Base-by-base conservation (phyloP, 1,284 basidiomycete species). In the Apiotrichum laibachii region DNA sequence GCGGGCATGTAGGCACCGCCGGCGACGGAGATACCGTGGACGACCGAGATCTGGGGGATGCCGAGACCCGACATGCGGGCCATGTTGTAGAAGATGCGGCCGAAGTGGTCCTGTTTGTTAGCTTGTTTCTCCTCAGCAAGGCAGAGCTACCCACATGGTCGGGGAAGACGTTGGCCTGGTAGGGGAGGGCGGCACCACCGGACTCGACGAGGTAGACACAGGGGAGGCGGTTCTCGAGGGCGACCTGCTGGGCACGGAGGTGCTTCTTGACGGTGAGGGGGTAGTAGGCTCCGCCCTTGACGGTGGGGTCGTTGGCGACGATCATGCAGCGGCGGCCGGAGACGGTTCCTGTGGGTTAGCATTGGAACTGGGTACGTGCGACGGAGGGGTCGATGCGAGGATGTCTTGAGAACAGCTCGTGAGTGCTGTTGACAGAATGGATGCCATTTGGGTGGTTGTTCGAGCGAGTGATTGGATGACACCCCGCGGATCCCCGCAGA, bases 51-150 rank as follows among this genome's bases (percentile, higher is more conserved):
- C 77, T 97, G 92, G 0, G 92, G 92, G 45, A 96, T 92, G 4
- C 88, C 87, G 1, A 90, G 81, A 0, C 90, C 90, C 51, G 90
- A 93, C 88, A 95, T 67, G 66, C 79, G 59, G 61, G 88, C 92
- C 91, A 95, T 96, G 72, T 97, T 96, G 77, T 93, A 96, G 79
- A 97, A 97, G 73, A 97, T 96, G 15, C 92, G 84, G 11, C 93
- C 93, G 72, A 97, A 97, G 76, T 97, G 92, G 69, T 95, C 88
- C 26, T 31, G 26, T 7, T 31, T 7, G 26, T 31, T 7, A 31
- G 26, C 26, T 31, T 7, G 26, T 7, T 31, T 3, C 26, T 31
- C 26, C 4, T 4, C 26, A 31, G 26, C 71, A 73, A 47, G 2
- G 18, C 34, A 11, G 3, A 34, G 2, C 26, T 40, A 60, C 70